Percentiles rank a stretch among this genome's conserved stretches.
These are phyloP conservation scores for Cladosporium sp. DNA, from an alignment of 2,329 filamentous ascomycete genomes.

Conservation along the genomic window DNA sequence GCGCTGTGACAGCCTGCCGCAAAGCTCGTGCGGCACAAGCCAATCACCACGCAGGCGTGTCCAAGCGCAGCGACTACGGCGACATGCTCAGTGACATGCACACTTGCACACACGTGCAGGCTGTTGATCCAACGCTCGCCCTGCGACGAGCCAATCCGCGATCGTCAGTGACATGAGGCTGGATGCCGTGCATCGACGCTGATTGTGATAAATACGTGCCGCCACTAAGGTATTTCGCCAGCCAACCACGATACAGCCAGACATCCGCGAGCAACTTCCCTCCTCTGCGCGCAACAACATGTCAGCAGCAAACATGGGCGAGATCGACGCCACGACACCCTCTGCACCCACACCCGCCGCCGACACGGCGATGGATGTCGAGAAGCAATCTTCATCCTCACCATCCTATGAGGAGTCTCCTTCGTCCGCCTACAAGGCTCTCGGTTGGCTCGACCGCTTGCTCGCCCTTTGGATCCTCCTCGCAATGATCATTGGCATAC, in stretches of 20 bases:
- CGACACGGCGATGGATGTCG: background rate
- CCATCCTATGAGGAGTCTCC: background rate
- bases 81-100: background rate
- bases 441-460: slow-evolving; percentile 38
- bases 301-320: background rate
- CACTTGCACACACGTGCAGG: background rate
- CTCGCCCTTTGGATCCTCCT: slow-evolving; percentile 60
- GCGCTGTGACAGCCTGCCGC: background rate
- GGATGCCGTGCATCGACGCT: background rate
- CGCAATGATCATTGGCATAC: slow-evolving; percentile 66
- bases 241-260: background rate
- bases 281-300: background rate
- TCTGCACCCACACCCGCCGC: background rate
- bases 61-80: background rate
- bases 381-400: background rate
- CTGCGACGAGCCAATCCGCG: background rate
- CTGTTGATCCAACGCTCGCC: background rate
- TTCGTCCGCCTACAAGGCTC: slow-evolving; percentile 27
- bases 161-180: background rate
- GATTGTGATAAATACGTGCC: background rate
- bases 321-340: background rate
- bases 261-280: background rate
- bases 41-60: background rate
- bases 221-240: background rate
- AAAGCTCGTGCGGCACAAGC: background rate